phyloP scores from a whole-genome alignment of 1,139 yeast species.

The Saccharomyces hybrid region DNA sequence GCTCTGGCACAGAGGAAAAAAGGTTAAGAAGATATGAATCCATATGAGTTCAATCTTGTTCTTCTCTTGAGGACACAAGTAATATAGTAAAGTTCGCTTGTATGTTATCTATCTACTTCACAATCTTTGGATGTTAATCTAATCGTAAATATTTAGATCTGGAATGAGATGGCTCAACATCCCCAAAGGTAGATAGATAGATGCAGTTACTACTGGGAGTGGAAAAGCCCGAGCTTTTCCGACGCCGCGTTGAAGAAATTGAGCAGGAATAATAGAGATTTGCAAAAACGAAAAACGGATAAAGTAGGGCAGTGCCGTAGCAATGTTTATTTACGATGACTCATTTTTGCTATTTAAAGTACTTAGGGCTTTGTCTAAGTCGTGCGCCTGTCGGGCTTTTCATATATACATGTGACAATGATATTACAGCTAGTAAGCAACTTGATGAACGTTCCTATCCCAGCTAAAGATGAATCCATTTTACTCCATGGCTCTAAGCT shows the following conservation, averaged over 20 bases:
- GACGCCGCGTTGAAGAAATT: not conserved
- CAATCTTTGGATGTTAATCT: not conserved
- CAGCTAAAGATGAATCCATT: conserved; percentile 15
- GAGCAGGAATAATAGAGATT: not conserved
- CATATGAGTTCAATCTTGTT: not conserved
- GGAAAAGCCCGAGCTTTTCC: not conserved
- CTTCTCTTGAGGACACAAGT: not conserved
- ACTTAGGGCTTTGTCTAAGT: not conserved
- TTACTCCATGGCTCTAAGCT: conserved; percentile 25
- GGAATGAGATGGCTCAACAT: not conserved
- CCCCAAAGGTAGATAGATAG: not conserved
- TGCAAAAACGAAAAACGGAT: not conserved
- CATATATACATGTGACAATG: conserved; percentile 19
- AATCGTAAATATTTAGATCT: not conserved
- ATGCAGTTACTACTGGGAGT: not conserved
- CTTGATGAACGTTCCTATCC: conserved; percentile 15
- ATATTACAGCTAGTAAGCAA: conserved; percentile 19
- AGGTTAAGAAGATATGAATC: not conserved
- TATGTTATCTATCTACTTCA: not conserved
- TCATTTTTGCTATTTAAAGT: not conserved
- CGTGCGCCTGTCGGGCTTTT: conserved; percentile 16
- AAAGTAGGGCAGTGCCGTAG: not conserved
- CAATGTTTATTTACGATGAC: not conserved
- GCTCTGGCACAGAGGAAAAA: not conserved
- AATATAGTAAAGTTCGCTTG: not conserved